phyloP scores from a whole-genome alignment of 441 rosid species.

The Sinapis alba region DNA sequence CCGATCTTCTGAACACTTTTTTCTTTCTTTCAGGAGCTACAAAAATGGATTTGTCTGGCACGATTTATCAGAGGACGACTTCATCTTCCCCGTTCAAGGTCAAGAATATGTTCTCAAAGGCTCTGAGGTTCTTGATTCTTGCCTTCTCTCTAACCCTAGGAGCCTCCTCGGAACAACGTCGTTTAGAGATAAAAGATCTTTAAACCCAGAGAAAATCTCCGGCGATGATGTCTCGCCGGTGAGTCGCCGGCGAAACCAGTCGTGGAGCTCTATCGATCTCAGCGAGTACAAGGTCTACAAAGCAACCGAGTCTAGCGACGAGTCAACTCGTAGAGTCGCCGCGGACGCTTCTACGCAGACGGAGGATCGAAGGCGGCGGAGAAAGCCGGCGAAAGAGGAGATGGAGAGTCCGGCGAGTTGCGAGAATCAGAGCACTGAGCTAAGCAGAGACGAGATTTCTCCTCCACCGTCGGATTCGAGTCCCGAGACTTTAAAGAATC shows the following conservation, averaged over 20 bases:
- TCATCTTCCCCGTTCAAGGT: slow-evolving; percentile 78
- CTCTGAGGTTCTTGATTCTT: slow-evolving; percentile 65
- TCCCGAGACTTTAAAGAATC: slow-evolving; percentile 78
- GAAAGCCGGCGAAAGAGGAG: slow-evolving; percentile 42
- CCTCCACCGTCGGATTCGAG: slow-evolving; percentile 98
- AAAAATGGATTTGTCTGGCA: slow-evolving; percentile 96
- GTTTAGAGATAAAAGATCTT: slow-evolving; percentile 41
- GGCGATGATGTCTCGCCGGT: slow-evolving; percentile 40
- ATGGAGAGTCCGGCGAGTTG: slow-evolving; percentile 32
- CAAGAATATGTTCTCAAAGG: slow-evolving; percentile 91
- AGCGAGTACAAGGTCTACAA: slow-evolving; percentile 84
- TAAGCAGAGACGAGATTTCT: slow-evolving; percentile 76
- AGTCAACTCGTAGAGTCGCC: slow-evolving; percentile 54
- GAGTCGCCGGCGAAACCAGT: slow-evolving; percentile 69
- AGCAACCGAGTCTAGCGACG: slow-evolving; percentile 51
- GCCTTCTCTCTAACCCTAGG: slow-evolving; percentile 35
- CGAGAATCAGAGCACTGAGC: slow-evolving; percentile 57
- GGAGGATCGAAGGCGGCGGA: slow-evolving; percentile 62
- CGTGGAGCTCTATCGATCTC: slow-evolving; percentile 82
- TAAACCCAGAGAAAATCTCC: slow-evolving; percentile 28
- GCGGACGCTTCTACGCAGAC: slow-evolving; percentile 94
- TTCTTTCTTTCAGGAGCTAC: slow-evolving; percentile 59
- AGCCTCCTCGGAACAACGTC: slow-evolving; percentile 55
- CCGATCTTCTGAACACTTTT: not conserved
- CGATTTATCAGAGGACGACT: slow-evolving; percentile 72